Percentiles rank a stretch among this genome's conserved stretches.
Conservation (phyloP, 2,329 filamentous ascomycete species). For the Pseudofabraea citricarpa region DNA sequence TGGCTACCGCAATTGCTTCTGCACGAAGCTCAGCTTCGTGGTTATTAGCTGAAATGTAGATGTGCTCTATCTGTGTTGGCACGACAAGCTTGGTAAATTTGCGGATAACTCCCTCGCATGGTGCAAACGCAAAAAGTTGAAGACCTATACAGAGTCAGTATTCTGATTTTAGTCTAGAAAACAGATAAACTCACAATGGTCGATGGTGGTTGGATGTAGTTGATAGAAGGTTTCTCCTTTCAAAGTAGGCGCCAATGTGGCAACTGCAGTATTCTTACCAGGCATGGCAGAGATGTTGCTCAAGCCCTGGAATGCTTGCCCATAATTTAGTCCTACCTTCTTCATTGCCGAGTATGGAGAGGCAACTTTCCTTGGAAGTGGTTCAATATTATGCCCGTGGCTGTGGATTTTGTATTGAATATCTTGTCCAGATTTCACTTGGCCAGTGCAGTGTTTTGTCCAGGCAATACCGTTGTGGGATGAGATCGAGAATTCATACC, state of each 20-base stretch:
- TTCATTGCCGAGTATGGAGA: constrained; percentile 15
- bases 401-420: background rate
- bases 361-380: background rate
- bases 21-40: background rate
- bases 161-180: constrained; percentile 1
- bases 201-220: background rate
- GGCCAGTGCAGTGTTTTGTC: constrained; percentile 3
- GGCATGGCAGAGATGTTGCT: constrained; percentile 5
- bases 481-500: constrained; percentile 1
- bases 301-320: constrained; percentile 15
- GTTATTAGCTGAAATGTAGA: background rate
- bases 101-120: background rate
- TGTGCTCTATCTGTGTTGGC: background rate
- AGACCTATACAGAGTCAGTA: background rate
- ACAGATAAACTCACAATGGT: background rate
- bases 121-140: background rate
- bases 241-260: background rate
- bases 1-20: background rate
- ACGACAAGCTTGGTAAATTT: background rate
- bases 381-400: background rate
- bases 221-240: background rate
- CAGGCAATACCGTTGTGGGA: background rate
- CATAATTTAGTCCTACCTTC: constrained; percentile 15
- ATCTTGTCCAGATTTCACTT: background rate
- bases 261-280: background rate